phyloP scores from a whole-genome alignment of 2,329 filamentous ascomycete genomes.

The Aspergillus persii region DNA sequence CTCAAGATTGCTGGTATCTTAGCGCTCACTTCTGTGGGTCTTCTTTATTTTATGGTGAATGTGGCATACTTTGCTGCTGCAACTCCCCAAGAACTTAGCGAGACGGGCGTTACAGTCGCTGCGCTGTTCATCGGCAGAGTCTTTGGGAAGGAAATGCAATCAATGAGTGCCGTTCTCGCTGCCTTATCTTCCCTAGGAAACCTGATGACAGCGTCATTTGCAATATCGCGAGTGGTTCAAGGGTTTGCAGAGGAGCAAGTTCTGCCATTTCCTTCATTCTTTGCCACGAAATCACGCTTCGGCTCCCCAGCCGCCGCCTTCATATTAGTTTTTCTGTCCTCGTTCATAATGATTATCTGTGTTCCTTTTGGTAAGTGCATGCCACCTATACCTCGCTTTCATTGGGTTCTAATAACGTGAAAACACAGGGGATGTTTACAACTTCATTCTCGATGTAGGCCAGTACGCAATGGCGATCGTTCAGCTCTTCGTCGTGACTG shows the following conservation, averaged over 20 bases:
- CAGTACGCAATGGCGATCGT: constrained; percentile 33
- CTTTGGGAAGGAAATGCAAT: constrained; percentile 46
- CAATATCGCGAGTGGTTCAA: constrained; percentile 64
- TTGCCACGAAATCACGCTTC: constrained; percentile 64
- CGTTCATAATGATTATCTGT: constrained; percentile 60
- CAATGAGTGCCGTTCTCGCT: constrained; percentile 53
- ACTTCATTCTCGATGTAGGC: constrained; percentile 32
- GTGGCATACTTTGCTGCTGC: constrained; percentile 63
- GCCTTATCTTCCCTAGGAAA: constrained; percentile 68
- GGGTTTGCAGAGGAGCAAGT: constrained; percentile 66
- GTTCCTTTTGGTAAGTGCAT: constrained; percentile 51
- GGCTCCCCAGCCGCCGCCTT: constrained; percentile 62
- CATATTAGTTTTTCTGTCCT: constrained; percentile 54
- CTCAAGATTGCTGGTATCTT: constrained; percentile 64
- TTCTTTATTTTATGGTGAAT: constrained; percentile 67
- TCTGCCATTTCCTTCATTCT: constrained; percentile 62
- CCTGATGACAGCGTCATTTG: constrained; percentile 66
- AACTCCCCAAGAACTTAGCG: constrained; percentile 40
- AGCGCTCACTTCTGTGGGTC: constrained; percentile 57
- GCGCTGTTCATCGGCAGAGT: constrained; percentile 45
- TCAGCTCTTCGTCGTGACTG: constrained; percentile 30
- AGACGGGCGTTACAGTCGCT: constrained; percentile 43
- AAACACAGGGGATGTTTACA: constrained; percentile 34
- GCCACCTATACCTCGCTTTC: too few species aligned
- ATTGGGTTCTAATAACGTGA: background rate